phyloP scores from a whole-genome alignment of 2,329 filamentous ascomycete genomes.

The Raffaelea ambrosiae region DNA sequence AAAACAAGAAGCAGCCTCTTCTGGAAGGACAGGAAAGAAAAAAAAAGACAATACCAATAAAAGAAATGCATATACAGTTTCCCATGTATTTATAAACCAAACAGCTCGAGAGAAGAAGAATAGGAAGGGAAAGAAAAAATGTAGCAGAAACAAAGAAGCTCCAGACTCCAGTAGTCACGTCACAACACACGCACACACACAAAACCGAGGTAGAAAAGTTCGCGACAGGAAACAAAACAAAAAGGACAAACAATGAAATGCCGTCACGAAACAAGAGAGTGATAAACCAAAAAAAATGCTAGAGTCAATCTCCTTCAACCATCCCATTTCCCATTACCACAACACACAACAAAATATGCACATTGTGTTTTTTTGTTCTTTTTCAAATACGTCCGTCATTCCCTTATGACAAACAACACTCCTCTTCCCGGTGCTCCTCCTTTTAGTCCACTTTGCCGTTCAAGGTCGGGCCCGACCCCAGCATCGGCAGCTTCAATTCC shows the following conservation, averaged over 20 bases:
- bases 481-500: conserved; percentile 55
- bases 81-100: too few species aligned
- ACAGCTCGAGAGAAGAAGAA: too few species aligned
- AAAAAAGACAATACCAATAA: too few species aligned
- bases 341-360: too few species aligned
- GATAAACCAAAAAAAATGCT: too few species aligned
- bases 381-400: neutral
- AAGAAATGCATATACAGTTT: too few species aligned
- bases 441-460: conserved; percentile 43
- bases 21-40: too few species aligned
- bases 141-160: neutral
- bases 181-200: neutral
- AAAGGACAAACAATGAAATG: neutral
- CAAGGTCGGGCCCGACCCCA: conserved; percentile 32
- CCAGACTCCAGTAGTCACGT: too few species aligned
- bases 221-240: neutral
- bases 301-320: too few species aligned
- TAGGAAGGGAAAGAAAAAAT: neutral
- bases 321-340: too few species aligned
- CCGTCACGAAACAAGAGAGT: too few species aligned
- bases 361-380: neutral
- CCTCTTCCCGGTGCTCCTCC: neutral
- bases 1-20: too few species aligned
- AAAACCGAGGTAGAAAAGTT: neutral
- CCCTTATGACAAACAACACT: neutral